Conservation (phyloP, 2,329 filamentous ascomycete species). For the Pseudogymnoascus pannorum region DNA sequence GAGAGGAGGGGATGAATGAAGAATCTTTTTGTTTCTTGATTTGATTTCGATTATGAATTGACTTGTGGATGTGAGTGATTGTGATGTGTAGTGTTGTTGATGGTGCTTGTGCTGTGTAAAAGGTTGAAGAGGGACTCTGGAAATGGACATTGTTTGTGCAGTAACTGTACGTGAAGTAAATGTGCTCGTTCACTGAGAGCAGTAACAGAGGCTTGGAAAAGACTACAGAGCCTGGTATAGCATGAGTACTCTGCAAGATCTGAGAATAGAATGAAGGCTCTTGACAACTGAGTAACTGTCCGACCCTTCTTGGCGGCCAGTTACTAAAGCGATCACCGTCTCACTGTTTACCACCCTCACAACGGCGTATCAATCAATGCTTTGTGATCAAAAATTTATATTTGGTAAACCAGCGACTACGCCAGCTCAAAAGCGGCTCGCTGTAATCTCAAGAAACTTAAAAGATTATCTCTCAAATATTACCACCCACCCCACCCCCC, state of each 20-base stretch:
- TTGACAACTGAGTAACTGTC: background rate
- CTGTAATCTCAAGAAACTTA: background rate
- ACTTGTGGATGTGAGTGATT: background rate
- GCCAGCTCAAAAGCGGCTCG: background rate
- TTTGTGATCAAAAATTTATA: background rate
- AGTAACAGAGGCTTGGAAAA: background rate
- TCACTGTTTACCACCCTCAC: background rate
- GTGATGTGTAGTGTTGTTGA: too few species aligned
- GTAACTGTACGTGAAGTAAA: too few species aligned
- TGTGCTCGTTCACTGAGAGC: too few species aligned
- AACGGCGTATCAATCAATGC: too few species aligned
- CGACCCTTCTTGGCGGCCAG: background rate
- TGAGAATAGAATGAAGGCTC: constrained; percentile 6
- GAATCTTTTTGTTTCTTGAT: background rate
- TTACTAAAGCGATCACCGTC: background rate
- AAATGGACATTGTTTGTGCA: too few species aligned
- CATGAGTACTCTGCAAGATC: background rate
- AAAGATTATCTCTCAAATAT: background rate
- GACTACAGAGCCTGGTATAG: background rate
- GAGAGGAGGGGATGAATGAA: background rate
- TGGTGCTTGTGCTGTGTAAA: too few species aligned
- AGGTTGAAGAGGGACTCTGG: too few species aligned
- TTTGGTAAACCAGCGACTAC: background rate
- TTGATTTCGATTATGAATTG: too few species aligned
- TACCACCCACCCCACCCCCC: too few species aligned